A percentile compares a stretch with the other conserved stretches of the same genome.
These are phyloP conservation scores for Cruciata laevipes DNA, from an alignment of 257 asterid genomes.

Conservation along the genomic window DNA sequence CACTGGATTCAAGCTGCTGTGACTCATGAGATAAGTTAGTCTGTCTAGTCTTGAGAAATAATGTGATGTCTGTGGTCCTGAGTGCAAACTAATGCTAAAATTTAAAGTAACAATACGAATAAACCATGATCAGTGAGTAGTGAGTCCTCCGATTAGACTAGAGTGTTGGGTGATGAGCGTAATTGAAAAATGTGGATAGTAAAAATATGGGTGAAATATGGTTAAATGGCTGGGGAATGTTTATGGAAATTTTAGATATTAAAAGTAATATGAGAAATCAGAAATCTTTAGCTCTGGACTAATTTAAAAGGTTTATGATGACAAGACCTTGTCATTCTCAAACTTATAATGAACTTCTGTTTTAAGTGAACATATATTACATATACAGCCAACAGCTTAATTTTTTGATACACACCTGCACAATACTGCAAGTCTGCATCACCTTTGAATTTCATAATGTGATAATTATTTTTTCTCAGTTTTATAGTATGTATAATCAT, in stretches of 20 bases:
- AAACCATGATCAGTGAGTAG: neutral
- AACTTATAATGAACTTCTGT: neutral
- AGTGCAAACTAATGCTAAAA: neutral
- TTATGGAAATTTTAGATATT: neutral
- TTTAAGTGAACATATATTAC: neutral
- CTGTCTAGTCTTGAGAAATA: neutral
- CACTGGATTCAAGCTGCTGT: neutral
- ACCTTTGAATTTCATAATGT: neutral
- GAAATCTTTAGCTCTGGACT: neutral
- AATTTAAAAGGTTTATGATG: neutral
- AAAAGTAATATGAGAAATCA: neutral
- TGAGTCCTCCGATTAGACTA: no score
- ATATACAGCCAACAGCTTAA: neutral
- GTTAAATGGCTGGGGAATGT: neutral
- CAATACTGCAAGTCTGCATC: neutral
- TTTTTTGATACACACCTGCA: neutral
- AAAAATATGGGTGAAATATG: neutral
- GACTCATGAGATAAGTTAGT: neutral
- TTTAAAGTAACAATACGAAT: no score
- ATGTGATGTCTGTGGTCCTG: neutral
- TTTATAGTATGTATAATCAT: neutral
- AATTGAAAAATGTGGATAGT: neutral
- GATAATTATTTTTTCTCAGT: constrained; percentile 7
- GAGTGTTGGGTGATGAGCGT: neutral
- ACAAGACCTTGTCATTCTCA: neutral